Percentiles rank a stretch among this genome's conserved stretches.
Evolutionary conservation across 129 eudicot species (phyloP).

Genomic region (Logfia minima): DNA sequence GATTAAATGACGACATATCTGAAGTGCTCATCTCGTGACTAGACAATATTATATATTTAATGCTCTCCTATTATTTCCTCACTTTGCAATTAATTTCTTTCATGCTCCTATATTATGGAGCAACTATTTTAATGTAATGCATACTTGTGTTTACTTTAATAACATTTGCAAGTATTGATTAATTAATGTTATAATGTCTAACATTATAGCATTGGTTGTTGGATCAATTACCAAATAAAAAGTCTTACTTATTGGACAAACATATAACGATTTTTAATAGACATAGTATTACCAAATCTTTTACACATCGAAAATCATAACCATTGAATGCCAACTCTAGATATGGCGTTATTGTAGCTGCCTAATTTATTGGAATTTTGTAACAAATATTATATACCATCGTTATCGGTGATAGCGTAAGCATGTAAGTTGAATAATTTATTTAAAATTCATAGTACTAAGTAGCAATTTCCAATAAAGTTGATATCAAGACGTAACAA

Average conservation of each 20-base stretch:
- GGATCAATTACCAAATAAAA: no score
- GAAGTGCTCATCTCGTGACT: conserved; percentile 28
- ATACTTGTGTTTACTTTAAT: background rate
- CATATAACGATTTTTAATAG: no score
- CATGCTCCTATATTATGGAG: background rate
- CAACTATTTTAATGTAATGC: background rate
- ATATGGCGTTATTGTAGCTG: background rate
- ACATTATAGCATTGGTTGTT: no score
- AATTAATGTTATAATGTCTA: no score
- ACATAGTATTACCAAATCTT: no score
- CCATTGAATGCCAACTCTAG: background rate
- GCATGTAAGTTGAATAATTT: background rate
- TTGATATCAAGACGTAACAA: conserved; percentile 11
- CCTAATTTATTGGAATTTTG: background rate
- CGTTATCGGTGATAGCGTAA: background rate
- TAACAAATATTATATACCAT: background rate
- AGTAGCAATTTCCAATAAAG: background rate
- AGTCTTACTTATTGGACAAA: no score
- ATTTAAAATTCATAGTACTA: no score
- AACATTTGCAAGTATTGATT: no score
- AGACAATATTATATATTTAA: conserved; percentile 4
- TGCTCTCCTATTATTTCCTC: conserved; percentile 3
- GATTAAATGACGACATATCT: background rate
- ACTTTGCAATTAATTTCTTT: conserved; percentile 2
- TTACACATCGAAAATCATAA: background rate